Base-by-base conservation (phyloP, 1,284 basidiomycete species). In the Thecaphora frezii region DNA sequence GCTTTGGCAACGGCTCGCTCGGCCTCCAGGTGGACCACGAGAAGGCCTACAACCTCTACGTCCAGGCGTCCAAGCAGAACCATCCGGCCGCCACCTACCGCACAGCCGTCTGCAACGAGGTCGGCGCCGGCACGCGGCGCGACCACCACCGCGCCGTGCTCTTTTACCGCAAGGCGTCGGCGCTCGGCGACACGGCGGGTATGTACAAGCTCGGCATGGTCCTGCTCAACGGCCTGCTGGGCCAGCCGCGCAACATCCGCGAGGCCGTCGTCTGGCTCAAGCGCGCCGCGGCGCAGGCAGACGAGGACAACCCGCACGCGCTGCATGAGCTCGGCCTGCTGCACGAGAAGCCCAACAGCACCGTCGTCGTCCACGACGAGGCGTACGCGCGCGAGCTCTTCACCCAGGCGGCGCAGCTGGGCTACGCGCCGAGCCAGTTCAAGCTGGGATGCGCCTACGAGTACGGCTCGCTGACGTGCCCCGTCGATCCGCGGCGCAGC, bases 201-300 rank as follows among this genome's bases (percentile, higher is more conserved):
- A 98, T 98, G 96, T 98, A 97, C 83, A 98, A 98, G 81, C 86
- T 98, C 16, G 93, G 93, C 16, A 93, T 97, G 88, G 91, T 97
- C 58, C 83, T 97, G 42, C 84, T 98, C 18, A 86, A 90, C 44
- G 94, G 93, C 3, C 81, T 88, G 24, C 83, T 97, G 23, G 89
- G 88, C 18, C 91, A 96, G 78, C 87, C 85, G 47, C 86, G 86
- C 58, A 97, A 94, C 73, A 86, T 88, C 1, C 86, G 92, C 44
- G 94, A 98, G 78, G 93, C 93, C 7, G 87, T 96, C 58, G 89
- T 88, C 45, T 99, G 96, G 96, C 83, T 99, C 41, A 89, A 89
- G 64, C 86, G 93, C 21, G 94, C 96, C 1, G 94, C 93, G 1
- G 88, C 91, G 65, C 94, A 99, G 81, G 96, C 96, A 5, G 96